These are phyloP conservation scores for Magnaporthiopsis rhizophila DNA, from an alignment of 2,329 filamentous ascomycete species.

Conservation along the genomic window DNA sequence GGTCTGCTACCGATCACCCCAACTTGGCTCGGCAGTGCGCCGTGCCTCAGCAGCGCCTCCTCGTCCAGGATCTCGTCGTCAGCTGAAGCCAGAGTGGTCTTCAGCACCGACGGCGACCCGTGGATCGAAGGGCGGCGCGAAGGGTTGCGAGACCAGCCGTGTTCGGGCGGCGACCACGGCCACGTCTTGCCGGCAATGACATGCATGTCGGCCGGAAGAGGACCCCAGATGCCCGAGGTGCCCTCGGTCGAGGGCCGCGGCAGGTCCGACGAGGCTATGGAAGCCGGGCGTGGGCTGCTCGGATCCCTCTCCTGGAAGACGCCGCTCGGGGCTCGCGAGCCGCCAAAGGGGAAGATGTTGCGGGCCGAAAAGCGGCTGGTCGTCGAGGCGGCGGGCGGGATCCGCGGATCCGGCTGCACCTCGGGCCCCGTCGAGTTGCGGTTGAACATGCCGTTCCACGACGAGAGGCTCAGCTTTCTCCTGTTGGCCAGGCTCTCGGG, in stretches of 20 bases:
- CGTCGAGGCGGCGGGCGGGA: slow-evolving; percentile 16
- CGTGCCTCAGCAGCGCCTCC: slow-evolving; percentile 43
- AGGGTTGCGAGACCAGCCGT: slow-evolving; percentile 55
- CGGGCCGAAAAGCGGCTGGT: slow-evolving; percentile 28
- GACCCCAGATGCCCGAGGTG: slow-evolving; percentile 66
- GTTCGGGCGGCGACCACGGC: slow-evolving; percentile 55
- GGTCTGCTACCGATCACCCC: slow-evolving; percentile 77
- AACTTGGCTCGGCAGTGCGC: slow-evolving; percentile 48
- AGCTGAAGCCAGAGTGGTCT: slow-evolving; percentile 53
- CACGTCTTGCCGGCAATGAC: slow-evolving; percentile 38
- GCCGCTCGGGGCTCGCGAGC: slow-evolving; percentile 38
- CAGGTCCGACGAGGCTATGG: slow-evolving; percentile 61
- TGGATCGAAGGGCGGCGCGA: slow-evolving; percentile 78
- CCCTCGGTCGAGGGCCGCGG: slow-evolving; percentile 68
- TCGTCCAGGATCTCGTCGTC: slow-evolving; percentile 57
- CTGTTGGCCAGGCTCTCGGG: slow-evolving; percentile 41
- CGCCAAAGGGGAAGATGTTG: slow-evolving; percentile 38
- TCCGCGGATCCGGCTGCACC: slow-evolving; percentile 25
- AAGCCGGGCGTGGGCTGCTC: slow-evolving; percentile 57
- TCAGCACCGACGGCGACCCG: slow-evolving; percentile 58
- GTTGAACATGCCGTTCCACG: slow-evolving; percentile 47
- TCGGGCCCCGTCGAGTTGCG: slow-evolving; percentile 43
- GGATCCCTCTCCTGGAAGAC: slow-evolving; percentile 47
- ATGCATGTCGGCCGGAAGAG: slow-evolving; percentile 29
- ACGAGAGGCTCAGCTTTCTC: slow-evolving; percentile 44